Conservation (phyloP, 306 rosid species). For the Lotus japonicus region DNA sequence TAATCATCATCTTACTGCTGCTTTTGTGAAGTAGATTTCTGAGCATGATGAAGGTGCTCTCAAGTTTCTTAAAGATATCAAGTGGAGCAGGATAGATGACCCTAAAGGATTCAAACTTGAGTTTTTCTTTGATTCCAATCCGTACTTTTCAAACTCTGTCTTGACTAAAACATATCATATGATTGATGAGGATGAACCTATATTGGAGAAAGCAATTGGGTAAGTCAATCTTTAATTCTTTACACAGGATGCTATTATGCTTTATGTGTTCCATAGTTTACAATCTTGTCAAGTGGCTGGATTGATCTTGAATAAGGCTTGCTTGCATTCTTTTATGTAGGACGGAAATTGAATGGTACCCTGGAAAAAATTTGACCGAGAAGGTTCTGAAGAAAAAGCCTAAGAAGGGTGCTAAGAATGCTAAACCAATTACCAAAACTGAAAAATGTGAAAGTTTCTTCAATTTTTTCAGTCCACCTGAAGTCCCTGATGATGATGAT, state of each 20-base stretch:
- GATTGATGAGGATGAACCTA: conserved; percentile 78
- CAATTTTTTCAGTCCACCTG: conserved; percentile 73
- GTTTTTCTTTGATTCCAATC: conserved; percentile 64
- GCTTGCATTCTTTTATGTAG: conserved; percentile 24
- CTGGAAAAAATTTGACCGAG: conserved; percentile 70
- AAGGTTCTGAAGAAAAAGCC: conserved; percentile 76
- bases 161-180: conserved; percentile 72
- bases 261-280: not conserved
- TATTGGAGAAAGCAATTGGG: conserved; percentile 82
- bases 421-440: conserved; percentile 77
- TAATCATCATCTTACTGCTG: not conserved
- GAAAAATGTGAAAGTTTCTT: conserved; percentile 83
- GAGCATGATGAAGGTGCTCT: conserved; percentile 88
- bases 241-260: not conserved
- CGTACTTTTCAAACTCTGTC: conserved; percentile 59
- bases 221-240: conserved; percentile 12
- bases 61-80: conserved; percentile 64
- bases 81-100: conserved; percentile 54
- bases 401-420: conserved; percentile 69
- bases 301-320: not conserved
- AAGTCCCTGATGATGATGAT: conserved; percentile 81
- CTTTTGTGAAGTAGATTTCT: conserved; percentile 35
- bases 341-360: conserved; percentile 74
- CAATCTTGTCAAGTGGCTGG: not conserved
- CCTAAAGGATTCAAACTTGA: conserved; percentile 86